Conservation (phyloP, 2,329 filamentous ascomycete genomes). For the Ascochyta viciae-villosae region DNA sequence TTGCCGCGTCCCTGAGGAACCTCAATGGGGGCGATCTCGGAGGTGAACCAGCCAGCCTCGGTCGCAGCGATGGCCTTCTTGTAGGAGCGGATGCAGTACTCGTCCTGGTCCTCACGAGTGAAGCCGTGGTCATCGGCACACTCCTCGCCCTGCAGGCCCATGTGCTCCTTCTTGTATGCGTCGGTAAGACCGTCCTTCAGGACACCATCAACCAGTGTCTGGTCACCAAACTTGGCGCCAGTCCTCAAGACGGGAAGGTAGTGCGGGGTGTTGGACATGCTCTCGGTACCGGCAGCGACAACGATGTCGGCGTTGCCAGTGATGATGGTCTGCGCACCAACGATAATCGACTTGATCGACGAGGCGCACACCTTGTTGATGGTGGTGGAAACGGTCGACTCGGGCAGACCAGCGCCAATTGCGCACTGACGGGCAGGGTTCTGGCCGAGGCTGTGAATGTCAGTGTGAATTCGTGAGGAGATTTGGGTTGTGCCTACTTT, state of each 20-base stretch:
- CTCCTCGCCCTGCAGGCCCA: conserved; percentile 92
- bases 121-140: conserved; percentile 85
- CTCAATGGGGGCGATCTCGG: conserved; percentile 89
- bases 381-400: conserved; percentile 84
- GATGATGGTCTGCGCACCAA: conserved; percentile 96
- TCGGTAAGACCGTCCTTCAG: conserved; percentile 95
- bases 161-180: conserved; percentile 94
- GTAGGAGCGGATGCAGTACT: conserved; percentile 94
- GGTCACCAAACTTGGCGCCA: conserved; percentile 93
- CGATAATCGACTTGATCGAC: conserved; percentile 89
- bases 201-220: conserved; percentile 86
- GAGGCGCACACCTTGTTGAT: conserved; percentile 99
- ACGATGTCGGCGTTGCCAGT: conserved; percentile 92
- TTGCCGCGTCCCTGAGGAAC: conserved; percentile 90
- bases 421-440: conserved; percentile 95
- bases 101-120: conserved; percentile 85
- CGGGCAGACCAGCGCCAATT: conserved; percentile 82
- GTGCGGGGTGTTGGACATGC: conserved; percentile 98
- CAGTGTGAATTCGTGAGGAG: conserved; percentile 2
- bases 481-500: conserved; percentile 67
- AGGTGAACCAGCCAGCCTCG: conserved; percentile 78
- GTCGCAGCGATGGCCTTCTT: conserved; percentile 89
- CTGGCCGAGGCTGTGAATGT: conserved; percentile 78
- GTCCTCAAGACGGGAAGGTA: conserved; percentile 88
- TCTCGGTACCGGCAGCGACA: conserved; percentile 93